Percentiles rank a stretch among this genome's conserved stretches.
phyloP scores from a whole-genome alignment of 176 grass and related monocot species.

The Elaeis guineensis region DNA sequence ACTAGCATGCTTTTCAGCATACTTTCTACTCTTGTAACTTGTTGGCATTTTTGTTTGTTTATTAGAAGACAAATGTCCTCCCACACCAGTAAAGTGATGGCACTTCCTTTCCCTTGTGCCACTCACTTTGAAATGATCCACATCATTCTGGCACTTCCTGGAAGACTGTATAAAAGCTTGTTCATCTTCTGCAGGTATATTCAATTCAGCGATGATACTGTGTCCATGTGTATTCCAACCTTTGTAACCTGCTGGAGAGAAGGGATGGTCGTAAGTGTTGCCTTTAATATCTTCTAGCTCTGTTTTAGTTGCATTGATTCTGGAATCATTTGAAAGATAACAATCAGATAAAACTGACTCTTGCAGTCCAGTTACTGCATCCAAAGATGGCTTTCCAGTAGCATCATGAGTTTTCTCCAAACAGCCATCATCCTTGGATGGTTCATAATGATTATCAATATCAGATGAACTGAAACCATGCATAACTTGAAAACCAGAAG shows the following conservation, averaged over 20 bases:
- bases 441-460: slow-evolving; percentile 39
- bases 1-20: slow-evolving; percentile 14
- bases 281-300: slow-evolving; percentile 20
- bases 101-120: slow-evolving; percentile 21
- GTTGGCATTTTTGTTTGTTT: slow-evolving; percentile 23
- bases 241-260: slow-evolving; percentile 22
- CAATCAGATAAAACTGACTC: slow-evolving; percentile 23
- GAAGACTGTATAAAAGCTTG: slow-evolving; percentile 4
- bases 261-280: slow-evolving; percentile 4
- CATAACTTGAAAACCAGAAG: slow-evolving; percentile 3
- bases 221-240: slow-evolving; percentile 24
- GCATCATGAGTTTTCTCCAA: slow-evolving; percentile 35
- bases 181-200: slow-evolving; percentile 9
- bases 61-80: slow-evolving; percentile 19
- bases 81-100: slow-evolving; percentile 4
- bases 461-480: slow-evolving; percentile 21
- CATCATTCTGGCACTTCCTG: slow-evolving; percentile 11
- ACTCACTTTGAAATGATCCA: slow-evolving; percentile 8
- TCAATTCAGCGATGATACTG: slow-evolving; percentile 15
- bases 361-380: slow-evolving; percentile 14
- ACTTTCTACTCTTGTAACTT: slow-evolving; percentile 20
- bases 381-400: slow-evolving; percentile 18
- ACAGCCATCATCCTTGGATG: slow-evolving; percentile 33
- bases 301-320: slow-evolving; percentile 23
- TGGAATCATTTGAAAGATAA: slow-evolving; percentile 10